Evolutionary conservation across 176 grass and related monocot genomes (phyloP), one percentile per base, ranked within the genome.

Genomic region (Saccharum officinarum): DNA sequence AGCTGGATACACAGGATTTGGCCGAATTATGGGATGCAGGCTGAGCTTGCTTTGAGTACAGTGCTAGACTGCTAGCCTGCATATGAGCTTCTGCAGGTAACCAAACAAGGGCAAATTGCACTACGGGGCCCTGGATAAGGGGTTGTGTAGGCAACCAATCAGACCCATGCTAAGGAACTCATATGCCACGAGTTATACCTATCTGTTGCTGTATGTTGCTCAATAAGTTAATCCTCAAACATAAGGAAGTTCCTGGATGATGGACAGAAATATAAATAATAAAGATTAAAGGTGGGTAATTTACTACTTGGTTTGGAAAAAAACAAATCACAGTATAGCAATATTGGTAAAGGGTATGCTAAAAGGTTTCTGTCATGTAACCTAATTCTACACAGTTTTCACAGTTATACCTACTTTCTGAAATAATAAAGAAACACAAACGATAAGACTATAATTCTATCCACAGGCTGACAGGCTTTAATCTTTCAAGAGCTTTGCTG

Each of bases 171-270:
- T 81, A 30, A 71, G 82, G 45, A 78, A 83, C 2, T 52, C 74
- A 66, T 72, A 37, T 5, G 42, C 65, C 76, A 79, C 8, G 65
- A 80, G 18, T 20, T 23, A 37, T 86, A 86, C 79, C 73, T 10
- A 67, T 82, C 41, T 60, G 54, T 82, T 57, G 87, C 77, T 63
- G 69, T 76, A 75, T 59, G 69, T 61, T 78, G 66, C 65, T 82
- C 71, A 59, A 82, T 64, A 12, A 78, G 55, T 34, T 78, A 76
- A 80, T n/a, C 87, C 82, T 82, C 79, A 69, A 85, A 80, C 47
- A 61, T 81, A 66, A 78, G 44, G 55, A 42, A 90, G 62, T 61
- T 80, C 55, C 83, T 52, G 57, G 55, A 64, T 33, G 60, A 17
- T 46, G 22, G 8, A 66, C 50, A 30, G 20, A 72, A 73, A 41